Base-by-base conservation (phyloP, 805 yeast genomes). In the Saturnispora sekii region DNA sequence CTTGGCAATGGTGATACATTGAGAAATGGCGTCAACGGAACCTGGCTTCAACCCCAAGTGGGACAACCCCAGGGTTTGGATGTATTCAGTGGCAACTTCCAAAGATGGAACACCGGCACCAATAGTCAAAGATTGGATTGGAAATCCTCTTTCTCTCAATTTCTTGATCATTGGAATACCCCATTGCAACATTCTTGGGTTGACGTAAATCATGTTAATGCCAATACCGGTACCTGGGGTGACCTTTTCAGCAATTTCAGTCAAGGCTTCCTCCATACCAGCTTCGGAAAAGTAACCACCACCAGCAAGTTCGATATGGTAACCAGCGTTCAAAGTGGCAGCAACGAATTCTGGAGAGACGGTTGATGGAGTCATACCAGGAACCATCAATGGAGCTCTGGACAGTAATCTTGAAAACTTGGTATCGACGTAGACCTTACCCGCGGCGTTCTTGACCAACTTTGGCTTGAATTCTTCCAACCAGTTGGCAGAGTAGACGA, bases 71-170 rank as follows among this genome's bases (percentile, higher is more conserved):
- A 93, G 76, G 35, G 88, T 84, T 63, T 84, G 83, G 59, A 93
- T 93, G 68, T 93, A 93, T 70, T 90, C 99, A 56, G 93, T 72
- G 43, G 97, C 97, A 56, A 93, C 97, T 63, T 93, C 98, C 53
- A 89, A 65, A 28, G 97, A 89, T 50, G 99, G 99, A 52, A 93
- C 98, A 76, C 99, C 99, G 44, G 99, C 99, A 73, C 98, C 99
- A 60, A 93, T 89, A 42, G 98, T 80, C 65, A 93, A 68, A 45
- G 96, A 88, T 68, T 93, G 96, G 56, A 93, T 81, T 54, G 98
- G 98, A 76, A 82, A 88, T 40, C 97, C 97, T 60, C 76, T 80
- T 54, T 78, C 82, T 70, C 98, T 81, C 65, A 93, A 76, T 51
- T 79, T 84, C 64, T 79, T 85, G 64, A 93, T 81, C 69, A 93